Percentiles rank a stretch among this genome's conserved stretches.
Evolutionary conservation across 75 land plant species (phyloP).

Genomic region (Gnetum montanum): DNA sequence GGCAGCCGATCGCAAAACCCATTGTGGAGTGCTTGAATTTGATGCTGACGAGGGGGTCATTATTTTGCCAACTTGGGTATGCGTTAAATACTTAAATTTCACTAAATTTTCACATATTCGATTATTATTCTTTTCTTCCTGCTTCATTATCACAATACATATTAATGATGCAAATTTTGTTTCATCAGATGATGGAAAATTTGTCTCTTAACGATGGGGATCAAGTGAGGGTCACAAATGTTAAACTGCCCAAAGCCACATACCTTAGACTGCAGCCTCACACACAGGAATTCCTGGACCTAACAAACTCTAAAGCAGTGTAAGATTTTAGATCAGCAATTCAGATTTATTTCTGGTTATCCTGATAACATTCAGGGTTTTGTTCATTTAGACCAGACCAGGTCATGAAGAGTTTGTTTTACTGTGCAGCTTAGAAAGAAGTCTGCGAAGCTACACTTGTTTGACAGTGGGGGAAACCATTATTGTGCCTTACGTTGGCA

Average conservation of each 20-base stretch:
- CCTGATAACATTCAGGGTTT: too few species aligned
- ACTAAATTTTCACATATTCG: neutral
- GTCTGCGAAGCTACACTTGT: conserved; percentile 45
- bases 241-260: conserved; percentile 77
- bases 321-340: too few species aligned
- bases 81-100: conserved; percentile 2
- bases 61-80: conserved; percentile 90
- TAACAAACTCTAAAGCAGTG: conserved; percentile 95
- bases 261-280: conserved; percentile 95
- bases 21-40: conserved; percentile 95
- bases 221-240: conserved; percentile 73
- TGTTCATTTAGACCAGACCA: too few species aligned
- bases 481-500: conserved; percentile 35
- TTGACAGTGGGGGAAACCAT: conserved; percentile 43
- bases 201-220: conserved; percentile 94
- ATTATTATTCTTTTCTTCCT: neutral
- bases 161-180: neutral
- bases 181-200: conserved; percentile 90
- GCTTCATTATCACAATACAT: neutral
- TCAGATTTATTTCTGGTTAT: too few species aligned
- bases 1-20: conserved; percentile 46
- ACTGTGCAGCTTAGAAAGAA: conserved; percentile 33
- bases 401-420: too few species aligned
- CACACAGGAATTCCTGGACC: conserved; percentile 85
- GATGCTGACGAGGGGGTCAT: conserved; percentile 91